phyloP scores from a whole-genome alignment of 768 basidiomycete genomes.

The Lentinula guzmanii region DNA sequence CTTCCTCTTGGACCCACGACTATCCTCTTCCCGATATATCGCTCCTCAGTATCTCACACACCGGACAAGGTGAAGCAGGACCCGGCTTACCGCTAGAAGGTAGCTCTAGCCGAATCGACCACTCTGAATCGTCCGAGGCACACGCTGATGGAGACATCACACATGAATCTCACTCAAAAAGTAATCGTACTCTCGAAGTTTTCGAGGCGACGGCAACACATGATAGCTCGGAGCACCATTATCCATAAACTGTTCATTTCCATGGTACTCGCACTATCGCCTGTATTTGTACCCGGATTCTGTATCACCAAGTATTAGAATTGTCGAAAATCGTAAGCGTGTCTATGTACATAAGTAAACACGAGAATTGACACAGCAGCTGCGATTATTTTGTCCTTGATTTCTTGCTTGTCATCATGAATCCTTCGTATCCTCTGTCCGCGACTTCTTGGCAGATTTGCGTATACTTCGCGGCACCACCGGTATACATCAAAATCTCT shows the following conservation, averaged over 20 bases:
- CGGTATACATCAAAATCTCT: slow-evolving; percentile 18
- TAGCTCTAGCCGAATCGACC: background rate
- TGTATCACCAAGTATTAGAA: no score
- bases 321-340: no score
- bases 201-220: no score
- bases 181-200: background rate
- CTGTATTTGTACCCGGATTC: no score
- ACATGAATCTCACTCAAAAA: background rate
- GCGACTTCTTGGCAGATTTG: slow-evolving; percentile 13
- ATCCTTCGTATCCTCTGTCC: slow-evolving; percentile 11
- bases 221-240: no score
- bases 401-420: background rate
- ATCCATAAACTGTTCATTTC: no score
- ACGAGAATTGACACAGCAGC: no score
- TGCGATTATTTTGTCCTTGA: background rate
- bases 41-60: background rate
- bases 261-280: no score
- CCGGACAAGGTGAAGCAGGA: background rate
- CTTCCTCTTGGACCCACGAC: background rate
- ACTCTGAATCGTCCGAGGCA: background rate
- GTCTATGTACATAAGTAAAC: no score
- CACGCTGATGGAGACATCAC: background rate
- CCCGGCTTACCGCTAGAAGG: background rate
- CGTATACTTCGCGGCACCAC: slow-evolving; percentile 16
- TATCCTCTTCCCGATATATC: background rate